These are phyloP conservation scores for Tylopilus felleus DNA, from an alignment of 768 basidiomycete genomes.

Conservation along the genomic window DNA sequence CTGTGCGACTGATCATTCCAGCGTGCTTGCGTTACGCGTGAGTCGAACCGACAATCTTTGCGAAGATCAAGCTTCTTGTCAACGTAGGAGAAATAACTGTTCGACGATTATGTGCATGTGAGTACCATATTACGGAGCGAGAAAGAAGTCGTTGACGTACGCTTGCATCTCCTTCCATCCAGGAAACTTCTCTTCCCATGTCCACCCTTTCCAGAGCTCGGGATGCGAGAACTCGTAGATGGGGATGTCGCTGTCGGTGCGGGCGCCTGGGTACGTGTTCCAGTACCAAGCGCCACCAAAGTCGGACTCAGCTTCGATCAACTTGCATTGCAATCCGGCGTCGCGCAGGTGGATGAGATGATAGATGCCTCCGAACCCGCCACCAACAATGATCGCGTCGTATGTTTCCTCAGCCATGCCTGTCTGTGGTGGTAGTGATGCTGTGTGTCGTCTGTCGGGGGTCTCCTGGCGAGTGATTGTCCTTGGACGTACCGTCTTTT, in stretches of 20 bases:
- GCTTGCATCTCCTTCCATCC: conserved; percentile 8
- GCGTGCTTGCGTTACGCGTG: conserved; percentile 5
- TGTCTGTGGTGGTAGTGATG: not conserved
- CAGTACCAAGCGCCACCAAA: conserved; percentile 17
- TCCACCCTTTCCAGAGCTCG: conserved; percentile 13
- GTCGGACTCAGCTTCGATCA: conserved; percentile 9
- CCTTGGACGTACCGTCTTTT: not conserved
- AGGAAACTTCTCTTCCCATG: conserved; percentile 15
- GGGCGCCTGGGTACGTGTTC: conserved; percentile 14
- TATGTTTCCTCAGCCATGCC: conserved; percentile 2
- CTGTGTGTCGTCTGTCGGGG: not conserved
- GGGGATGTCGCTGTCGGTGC: conserved; percentile 11
- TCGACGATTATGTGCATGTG: not conserved
- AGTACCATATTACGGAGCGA: not conserved
- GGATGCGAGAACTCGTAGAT: conserved; percentile 8
- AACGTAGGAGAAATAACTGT: conserved; percentile 16
- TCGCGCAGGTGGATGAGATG: conserved; percentile 9
- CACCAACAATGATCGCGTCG: conserved; percentile 10
- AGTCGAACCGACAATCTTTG: conserved; percentile 15
- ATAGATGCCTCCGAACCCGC: conserved; percentile 9
- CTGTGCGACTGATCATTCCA: conserved; percentile 10
- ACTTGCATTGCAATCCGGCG: conserved; percentile 7
- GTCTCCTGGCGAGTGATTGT: not conserved
- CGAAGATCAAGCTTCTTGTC: conserved; percentile 11
- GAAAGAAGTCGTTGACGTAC: not conserved